Conservation (phyloP, 768 basidiomycete genomes). For the Kwoniella heveanensis region DNA sequence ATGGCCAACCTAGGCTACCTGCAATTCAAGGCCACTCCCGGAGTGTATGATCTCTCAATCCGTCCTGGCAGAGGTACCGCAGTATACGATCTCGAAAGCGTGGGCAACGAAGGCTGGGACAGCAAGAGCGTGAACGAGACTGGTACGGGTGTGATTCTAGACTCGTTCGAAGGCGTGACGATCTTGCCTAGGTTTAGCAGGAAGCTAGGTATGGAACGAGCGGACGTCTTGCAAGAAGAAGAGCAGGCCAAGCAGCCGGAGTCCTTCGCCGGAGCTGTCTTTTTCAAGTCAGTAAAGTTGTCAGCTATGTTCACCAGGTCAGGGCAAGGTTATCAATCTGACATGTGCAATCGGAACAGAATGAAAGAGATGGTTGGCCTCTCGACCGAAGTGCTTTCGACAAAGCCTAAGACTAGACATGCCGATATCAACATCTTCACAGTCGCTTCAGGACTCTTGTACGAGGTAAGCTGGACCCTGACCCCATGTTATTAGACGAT, state of each 20-base stretch:
- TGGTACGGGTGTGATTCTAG: constrained; percentile 76
- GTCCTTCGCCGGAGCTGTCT: constrained; percentile 25
- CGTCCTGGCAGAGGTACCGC: constrained; percentile 77
- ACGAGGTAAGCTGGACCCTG: constrained; percentile 80
- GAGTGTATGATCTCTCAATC: constrained; percentile 79
- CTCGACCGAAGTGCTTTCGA: constrained; percentile 19
- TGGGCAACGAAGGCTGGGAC: constrained; percentile 85
- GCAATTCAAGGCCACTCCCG: constrained; percentile 91
- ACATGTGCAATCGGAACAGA: constrained; percentile 19
- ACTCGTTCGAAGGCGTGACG: constrained; percentile 86
- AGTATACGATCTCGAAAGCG: constrained; percentile 79
- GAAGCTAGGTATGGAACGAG: constrained; percentile 72
- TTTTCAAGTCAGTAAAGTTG: constrained; percentile 18
- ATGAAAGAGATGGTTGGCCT: constrained; percentile 43
- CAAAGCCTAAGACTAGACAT: constrained; percentile 57
- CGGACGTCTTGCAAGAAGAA: constrained; percentile 72
- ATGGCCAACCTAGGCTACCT: constrained; percentile 94
- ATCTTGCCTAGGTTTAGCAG: constrained; percentile 78
- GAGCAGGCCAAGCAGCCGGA: constrained; percentile 5
- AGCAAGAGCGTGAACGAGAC: constrained; percentile 69
- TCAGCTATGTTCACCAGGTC: background rate
- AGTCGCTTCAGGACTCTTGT: constrained; percentile 92
- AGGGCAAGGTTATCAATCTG: background rate
- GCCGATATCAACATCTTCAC: constrained; percentile 99
- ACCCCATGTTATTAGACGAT: too few species aligned